Base-by-base conservation (phyloP, 2,329 filamentous ascomycete species). In the Trematosphaeria pertusa region DNA sequence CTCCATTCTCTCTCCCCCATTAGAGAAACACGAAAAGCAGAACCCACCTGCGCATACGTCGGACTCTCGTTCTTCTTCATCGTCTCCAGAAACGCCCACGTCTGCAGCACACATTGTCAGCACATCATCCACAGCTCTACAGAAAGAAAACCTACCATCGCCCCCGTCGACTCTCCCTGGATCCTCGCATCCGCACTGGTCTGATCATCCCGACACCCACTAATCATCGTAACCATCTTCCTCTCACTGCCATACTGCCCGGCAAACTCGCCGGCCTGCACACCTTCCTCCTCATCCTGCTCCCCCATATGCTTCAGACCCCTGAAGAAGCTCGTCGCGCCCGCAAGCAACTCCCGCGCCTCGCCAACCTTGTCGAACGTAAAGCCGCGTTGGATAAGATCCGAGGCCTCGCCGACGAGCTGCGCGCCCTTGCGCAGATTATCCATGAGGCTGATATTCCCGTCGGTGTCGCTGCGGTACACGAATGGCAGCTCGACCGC, bases 401-500 rank as follows among this genome's bases (percentile, higher is more conserved):
- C 59, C 8, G 70, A 67, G 2, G 81, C 83, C 37, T 79, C 77
- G n/a, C 67, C 62, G 2, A 81, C 67, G 15, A 85, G 73, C 12
- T 71, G 65, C 1, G 78, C 67, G 1, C 82, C 82, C 30, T 76
- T 68, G 50, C 79, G 75, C 22, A 85, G 56, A 36, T 82, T 82
- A 62, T 84, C 78, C 45, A 85, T 70, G 17, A 84, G 59, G 48
- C 73, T 79, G 44, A 85, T 73, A 46, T 82, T 80, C 31, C 82
- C 82, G 9, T 83, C 78, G 19, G 75, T 75, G 54, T 85, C 81
- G 3, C 75, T 75, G 18, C 80, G 79, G 61, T 81, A 85, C 15
- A 85, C 78, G 49, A 73, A 85, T 0, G 83, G 82, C 1, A 86
- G 66, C 48, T 85, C 82, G 31, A 83, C 73, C 0, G 81, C 82